Evolutionary conservation across 2,329 filamentous ascomycete genomes (phyloP).

Genomic region (Lizonia empirigonia): DNA sequence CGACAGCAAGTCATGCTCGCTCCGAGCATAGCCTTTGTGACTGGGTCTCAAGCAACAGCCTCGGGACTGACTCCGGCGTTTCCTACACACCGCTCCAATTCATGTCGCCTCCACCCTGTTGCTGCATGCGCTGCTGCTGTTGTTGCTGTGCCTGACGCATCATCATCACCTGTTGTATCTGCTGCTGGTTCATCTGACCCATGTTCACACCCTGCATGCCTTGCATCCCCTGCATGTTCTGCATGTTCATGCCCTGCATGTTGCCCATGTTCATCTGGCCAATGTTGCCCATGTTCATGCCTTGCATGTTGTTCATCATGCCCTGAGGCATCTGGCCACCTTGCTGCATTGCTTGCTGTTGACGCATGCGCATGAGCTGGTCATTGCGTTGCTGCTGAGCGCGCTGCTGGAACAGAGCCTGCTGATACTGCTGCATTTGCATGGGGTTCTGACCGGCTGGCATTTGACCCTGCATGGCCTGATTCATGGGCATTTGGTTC

Average conservation of each 20-base stretch:
- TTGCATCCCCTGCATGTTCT: conserved; percentile 23
- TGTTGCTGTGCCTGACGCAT: conserved; percentile 41
- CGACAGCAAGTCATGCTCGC: not conserved
- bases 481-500: conserved; percentile 26
- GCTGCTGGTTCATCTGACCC: conserved; percentile 39
- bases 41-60: not conserved
- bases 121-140: conserved; percentile 30
- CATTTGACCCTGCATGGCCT: conserved; percentile 36
- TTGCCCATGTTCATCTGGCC: conserved; percentile 27
- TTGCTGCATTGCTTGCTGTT: conserved; percentile 42
- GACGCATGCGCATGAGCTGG: conserved; percentile 42
- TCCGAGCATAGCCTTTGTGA: not conserved
- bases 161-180: conserved; percentile 44
- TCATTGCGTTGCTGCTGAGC: conserved; percentile 42
- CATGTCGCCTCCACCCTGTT: conserved; percentile 31
- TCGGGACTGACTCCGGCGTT: not conserved
- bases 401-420: conserved; percentile 43
- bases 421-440: conserved; percentile 45
- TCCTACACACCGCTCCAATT: conserved; percentile 36
- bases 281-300: conserved; percentile 37
- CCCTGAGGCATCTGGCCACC: conserved; percentile 34
- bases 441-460: conserved; percentile 28
- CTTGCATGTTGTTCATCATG: conserved; percentile 45
- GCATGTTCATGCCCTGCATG: conserved; percentile 19
- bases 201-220: conserved; percentile 35